Evolutionary conservation across 208 protist genomes (phyloP).

Genomic region (Leishmania tarentolae): DNA sequence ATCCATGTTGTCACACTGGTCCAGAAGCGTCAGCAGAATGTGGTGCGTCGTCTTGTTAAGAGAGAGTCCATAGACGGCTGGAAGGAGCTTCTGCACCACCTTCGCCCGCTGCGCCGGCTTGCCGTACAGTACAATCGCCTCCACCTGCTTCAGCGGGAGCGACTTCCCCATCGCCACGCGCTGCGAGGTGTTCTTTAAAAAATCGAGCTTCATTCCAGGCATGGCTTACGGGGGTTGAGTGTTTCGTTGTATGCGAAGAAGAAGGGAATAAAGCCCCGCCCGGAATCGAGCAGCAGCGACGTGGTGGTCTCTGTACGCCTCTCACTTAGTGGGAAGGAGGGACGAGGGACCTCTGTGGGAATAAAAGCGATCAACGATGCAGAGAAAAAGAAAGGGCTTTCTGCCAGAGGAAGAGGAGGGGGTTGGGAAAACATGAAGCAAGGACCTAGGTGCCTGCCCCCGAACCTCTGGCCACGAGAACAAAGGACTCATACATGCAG

Average conservation of each 20-base stretch:
- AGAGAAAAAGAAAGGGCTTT: not conserved
- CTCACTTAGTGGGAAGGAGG: not conserved
- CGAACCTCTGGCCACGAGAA: not conserved
- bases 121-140: constrained; percentile 88
- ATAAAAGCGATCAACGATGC: not conserved
- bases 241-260: not conserved
- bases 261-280: not conserved
- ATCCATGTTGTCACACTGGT: constrained; percentile 76
- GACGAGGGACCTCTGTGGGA: not conserved
- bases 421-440: not conserved
- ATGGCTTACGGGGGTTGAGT: constrained; percentile 10
- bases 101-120: constrained; percentile 78
- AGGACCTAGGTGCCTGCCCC: not conserved
- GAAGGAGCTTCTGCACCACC: constrained; percentile 81
- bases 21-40: constrained; percentile 73
- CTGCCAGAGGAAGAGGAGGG: not conserved
- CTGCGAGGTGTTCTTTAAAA: constrained; percentile 89
- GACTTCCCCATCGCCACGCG: constrained; percentile 77
- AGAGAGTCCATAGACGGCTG: constrained; percentile 68
- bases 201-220: constrained; percentile 84
- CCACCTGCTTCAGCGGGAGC: constrained; percentile 85
- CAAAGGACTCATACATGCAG: not conserved
- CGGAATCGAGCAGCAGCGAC: not conserved
- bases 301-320: not conserved
- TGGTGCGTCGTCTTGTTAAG: constrained; percentile 82